A percentile compares a stretch with the other conserved stretches of the same genome.
Evolutionary conservation across 306 rosid genomes (phyloP).

Genomic region (Vicia villosa): DNA sequence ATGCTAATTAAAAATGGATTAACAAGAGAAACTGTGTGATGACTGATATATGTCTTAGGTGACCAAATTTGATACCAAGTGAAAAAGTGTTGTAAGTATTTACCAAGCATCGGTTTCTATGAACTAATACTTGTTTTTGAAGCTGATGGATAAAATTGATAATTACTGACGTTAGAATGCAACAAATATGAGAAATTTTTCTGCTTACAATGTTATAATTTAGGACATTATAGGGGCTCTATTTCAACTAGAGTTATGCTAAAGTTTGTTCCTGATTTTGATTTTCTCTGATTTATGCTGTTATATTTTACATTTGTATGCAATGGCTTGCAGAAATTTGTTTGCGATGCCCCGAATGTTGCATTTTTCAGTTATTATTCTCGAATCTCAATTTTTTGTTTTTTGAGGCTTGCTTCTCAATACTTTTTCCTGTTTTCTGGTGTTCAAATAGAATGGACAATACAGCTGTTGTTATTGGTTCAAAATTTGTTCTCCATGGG

Average conservation of each 20-base stretch:
- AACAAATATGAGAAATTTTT: not conserved
- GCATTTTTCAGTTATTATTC: not conserved
- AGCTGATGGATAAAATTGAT: constrained; percentile 1
- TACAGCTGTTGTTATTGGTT: not conserved
- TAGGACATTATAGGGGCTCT: not conserved
- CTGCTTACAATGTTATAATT: not conserved
- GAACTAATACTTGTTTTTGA: constrained; percentile 6
- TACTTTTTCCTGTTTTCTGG: not conserved
- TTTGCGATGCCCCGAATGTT: not conserved
- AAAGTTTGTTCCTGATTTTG: constrained; percentile 1
- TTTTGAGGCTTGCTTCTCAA: not conserved
- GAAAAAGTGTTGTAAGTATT: not conserved
- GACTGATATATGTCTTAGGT: not conserved
- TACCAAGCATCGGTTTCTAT: constrained; percentile 2
- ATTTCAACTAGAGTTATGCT: constrained; percentile 2
- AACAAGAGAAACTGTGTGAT: not conserved
- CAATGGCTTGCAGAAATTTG: not conserved
- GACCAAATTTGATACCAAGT: not conserved
- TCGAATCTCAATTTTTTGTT: not conserved
- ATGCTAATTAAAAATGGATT: not conserved
- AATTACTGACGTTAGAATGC: constrained; percentile 20
- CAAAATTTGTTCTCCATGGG: too few relatives aligned
- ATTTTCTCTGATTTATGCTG: constrained; percentile 18
- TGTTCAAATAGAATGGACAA: constrained; percentile 9
- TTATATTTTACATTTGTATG: not conserved